Evolutionary conservation across 495 filamentous ascomycete genomes (phyloP).

Genomic region (Xylona heveae): DNA sequence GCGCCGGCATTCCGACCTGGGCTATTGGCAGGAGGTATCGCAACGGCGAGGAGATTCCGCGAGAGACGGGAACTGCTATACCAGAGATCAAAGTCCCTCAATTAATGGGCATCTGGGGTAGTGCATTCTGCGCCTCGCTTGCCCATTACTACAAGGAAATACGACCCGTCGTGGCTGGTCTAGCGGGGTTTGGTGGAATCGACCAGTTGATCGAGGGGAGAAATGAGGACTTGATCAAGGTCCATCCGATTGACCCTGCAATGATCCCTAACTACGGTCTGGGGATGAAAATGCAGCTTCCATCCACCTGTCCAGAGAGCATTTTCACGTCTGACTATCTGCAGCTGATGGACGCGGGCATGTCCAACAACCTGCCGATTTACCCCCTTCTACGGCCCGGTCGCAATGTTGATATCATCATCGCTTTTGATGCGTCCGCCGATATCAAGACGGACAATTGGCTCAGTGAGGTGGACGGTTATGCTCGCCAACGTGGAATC

Average conservation of each 20-base stretch:
- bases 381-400: constrained; percentile 83
- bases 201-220: constrained; percentile 71
- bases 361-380: constrained; percentile 92
- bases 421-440: constrained; percentile 72
- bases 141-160: constrained; percentile 93
- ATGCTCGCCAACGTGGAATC: constrained; percentile 67
- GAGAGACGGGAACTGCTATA: constrained; percentile 34
- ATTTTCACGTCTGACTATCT: constrained; percentile 48
- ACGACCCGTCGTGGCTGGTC: constrained; percentile 48
- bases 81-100: constrained; percentile 67
- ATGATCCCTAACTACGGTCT: constrained; percentile 69
- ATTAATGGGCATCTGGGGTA: constrained; percentile 83
- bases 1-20: constrained; percentile 88
- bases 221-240: constrained; percentile 61
- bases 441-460: constrained; percentile 79
- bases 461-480: constrained; percentile 82
- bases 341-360: constrained; percentile 78
- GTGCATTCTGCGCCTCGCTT: constrained; percentile 85
- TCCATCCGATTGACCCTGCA: constrained; percentile 84
- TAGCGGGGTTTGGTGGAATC: constrained; percentile 55
- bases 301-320: constrained; percentile 48
- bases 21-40: constrained; percentile 68
- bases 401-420: constrained; percentile 71
- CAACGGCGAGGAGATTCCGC: constrained; percentile 40
- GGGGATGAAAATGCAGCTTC: constrained; percentile 56